Base-by-base conservation (phyloP, 257 asterid species). In the Ocimum tenuiflorum region DNA sequence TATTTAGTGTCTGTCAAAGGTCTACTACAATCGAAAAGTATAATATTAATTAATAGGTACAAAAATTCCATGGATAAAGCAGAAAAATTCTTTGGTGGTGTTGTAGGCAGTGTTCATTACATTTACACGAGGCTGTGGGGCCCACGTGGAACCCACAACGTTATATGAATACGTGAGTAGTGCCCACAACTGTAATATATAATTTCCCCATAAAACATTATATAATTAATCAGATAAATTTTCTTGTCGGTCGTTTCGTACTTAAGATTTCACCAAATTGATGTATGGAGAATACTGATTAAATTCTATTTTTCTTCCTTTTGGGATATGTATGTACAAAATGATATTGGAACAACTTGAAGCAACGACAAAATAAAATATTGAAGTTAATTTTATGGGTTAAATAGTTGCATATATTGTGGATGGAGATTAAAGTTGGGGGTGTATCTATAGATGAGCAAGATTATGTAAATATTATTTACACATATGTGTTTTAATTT, bases 341-440 rank as follows among this genome's bases (percentile, higher is more conserved):
- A 20, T 52, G 8, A 43, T 31, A 52, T 50, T 55, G 54, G 49
- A 45, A n/a, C 63, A 51, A 9, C 54, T 52, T 60, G 6, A 61
- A 62, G 67, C 75, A 68, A 53, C 62, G 67, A 68, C 54, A 61
- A 19, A 46, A 0, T n/a, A n/a, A n/a, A 52, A 60, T 45, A 39
- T 17, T 39, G 50, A 31, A 65, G 27, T 66, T 46, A 31, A 22
- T 38, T 0, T 60, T 67, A 39, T 29, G 29, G 29, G 4, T 56
- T 8, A 55, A 45, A 43, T 31, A 55, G 29, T n/a, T 29, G 14
- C 1, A 27, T 29, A 9, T 7, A 58, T 41, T 52, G 47, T 41
- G 67, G 36, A 56, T 24, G 19, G n/a, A n/a, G n/a, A n/a, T n/a
- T n/a, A n/a, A n/a, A n/a, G n/a, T n/a, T n/a, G n/a, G n/a, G n/a